These are phyloP conservation scores for Cercospora sojina DNA, from an alignment of 2,329 filamentous ascomycete species.

Conservation along the genomic window DNA sequence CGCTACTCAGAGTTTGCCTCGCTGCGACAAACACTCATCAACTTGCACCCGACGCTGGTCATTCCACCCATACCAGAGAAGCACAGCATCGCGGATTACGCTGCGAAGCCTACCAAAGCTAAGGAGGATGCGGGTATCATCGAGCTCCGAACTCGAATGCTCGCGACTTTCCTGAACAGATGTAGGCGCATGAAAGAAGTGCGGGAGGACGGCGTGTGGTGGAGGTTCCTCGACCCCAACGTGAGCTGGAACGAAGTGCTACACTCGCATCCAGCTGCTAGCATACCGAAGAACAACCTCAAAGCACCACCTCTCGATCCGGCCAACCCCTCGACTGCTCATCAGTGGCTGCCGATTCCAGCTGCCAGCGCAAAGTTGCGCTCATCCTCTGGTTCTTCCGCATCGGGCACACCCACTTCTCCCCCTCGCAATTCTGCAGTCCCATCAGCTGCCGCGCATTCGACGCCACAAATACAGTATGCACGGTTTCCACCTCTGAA, in stretches of 20 bases:
- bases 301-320: slow-evolving; percentile 94
- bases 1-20: slow-evolving; percentile 97
- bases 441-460: slow-evolving; percentile 57
- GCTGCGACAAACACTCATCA: slow-evolving; percentile 80
- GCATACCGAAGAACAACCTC: slow-evolving; percentile 88
- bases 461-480: slow-evolving; percentile 62
- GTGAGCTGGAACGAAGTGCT: slow-evolving; percentile 97
- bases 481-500: slow-evolving; percentile 80
- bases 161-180: slow-evolving; percentile 90
- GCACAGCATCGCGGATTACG: slow-evolving; percentile 98
- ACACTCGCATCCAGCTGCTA: slow-evolving; percentile 83
- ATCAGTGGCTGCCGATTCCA: slow-evolving; percentile 84
- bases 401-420: slow-evolving; percentile 56
- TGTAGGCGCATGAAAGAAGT: slow-evolving; percentile 92
- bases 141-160: slow-evolving; percentile 92
- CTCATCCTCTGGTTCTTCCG: slow-evolving; percentile 47
- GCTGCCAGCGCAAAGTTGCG: slow-evolving; percentile 83
- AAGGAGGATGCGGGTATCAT: slow-evolving; percentile 98
- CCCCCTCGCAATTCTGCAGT: slow-evolving; percentile 52
- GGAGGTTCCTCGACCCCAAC: slow-evolving; percentile 96
- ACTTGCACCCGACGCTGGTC: slow-evolving; percentile 90
- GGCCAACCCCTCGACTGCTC: slow-evolving; percentile 84
- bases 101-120: slow-evolving; percentile 93
- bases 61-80: slow-evolving; percentile 98
- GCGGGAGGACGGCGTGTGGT: slow-evolving; percentile 90